Percentiles rank a stretch among this genome's conserved stretches.
Conservation (phyloP, 768 basidiomycete species). For the Boletus coccyginus region DNA sequence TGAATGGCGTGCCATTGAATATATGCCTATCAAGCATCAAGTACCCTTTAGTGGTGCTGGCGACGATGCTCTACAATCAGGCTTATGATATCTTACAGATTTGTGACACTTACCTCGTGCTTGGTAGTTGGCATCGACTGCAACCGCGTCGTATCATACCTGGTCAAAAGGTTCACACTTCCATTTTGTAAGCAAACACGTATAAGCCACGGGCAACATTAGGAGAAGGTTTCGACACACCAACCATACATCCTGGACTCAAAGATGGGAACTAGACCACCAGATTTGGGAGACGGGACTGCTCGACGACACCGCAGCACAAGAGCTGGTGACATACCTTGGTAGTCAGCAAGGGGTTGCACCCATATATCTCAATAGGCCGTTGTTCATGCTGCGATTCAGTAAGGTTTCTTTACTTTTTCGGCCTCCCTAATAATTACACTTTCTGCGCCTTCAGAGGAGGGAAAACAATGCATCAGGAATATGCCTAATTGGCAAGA, state of each 20-base stretch:
- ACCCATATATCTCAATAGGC: constrained; percentile 16
- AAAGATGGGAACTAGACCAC: constrained; percentile 5
- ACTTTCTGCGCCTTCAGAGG: not conserved
- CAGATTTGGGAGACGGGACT: constrained; percentile 21
- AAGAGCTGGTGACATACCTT: constrained; percentile 11
- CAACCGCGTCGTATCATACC: constrained; percentile 28
- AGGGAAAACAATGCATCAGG: constrained; percentile 21
- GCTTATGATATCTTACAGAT: not conserved
- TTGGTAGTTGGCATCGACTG: constrained; percentile 11
- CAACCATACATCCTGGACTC: not conserved
- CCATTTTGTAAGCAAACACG: constrained; percentile 19
- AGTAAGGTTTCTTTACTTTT: constrained; percentile 5
- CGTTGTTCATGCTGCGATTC: constrained; percentile 22
- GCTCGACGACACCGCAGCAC: constrained; percentile 19
- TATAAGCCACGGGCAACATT: constrained; percentile 19
- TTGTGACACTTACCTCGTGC: not conserved
- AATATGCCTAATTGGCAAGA: constrained; percentile 12
- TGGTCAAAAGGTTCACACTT: constrained; percentile 26
- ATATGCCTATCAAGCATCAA: constrained; percentile 24
- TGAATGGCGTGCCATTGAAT: constrained; percentile 16
- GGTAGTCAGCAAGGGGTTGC: constrained; percentile 13
- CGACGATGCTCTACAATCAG: constrained; percentile 25
- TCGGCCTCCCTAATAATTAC: not conserved
- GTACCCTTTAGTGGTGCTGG: constrained; percentile 19
- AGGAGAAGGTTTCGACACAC: constrained; percentile 26